These are phyloP conservation scores for Limtongozyma cylindracea DNA, from an alignment of 805 yeast genomes.

Conservation along the genomic window DNA sequence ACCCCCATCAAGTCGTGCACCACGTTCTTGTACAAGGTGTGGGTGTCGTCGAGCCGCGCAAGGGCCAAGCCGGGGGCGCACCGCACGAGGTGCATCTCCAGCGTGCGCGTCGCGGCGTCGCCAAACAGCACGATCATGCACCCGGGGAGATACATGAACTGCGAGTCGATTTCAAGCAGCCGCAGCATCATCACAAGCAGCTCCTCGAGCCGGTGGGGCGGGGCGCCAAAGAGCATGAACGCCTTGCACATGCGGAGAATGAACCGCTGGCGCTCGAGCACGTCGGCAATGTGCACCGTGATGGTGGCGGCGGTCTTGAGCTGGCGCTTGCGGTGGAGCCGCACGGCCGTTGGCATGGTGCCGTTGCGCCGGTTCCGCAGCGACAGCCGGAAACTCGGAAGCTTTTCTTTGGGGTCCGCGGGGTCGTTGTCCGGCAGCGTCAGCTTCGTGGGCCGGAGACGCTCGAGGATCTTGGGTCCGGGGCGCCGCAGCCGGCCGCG, in stretches of 20 bases:
- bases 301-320: slow-evolving; percentile 49
- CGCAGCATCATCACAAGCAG: slow-evolving; percentile 82
- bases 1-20: slow-evolving; percentile 77
- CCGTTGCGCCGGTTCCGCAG: slow-evolving; percentile 2
- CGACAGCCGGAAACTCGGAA: slow-evolving; percentile 18
- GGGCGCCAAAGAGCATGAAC: slow-evolving; percentile 86
- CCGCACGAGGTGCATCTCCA: slow-evolving; percentile 77
- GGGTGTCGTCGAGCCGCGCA: slow-evolving; percentile 59
- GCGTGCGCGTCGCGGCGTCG: slow-evolving; percentile 81
- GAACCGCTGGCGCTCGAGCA: slow-evolving; percentile 69
- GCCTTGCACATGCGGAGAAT: slow-evolving; percentile 71
- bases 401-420: slow-evolving; percentile 3
- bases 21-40: slow-evolving; percentile 65
- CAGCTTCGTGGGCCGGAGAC: too few relatives aligned
- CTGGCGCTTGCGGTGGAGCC: slow-evolving; percentile 9
- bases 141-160: slow-evolving; percentile 81
- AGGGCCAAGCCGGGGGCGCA: slow-evolving; percentile 77
- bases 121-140: slow-evolving; percentile 89
- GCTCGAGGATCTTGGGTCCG: too few relatives aligned
- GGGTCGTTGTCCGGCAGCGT: too few relatives aligned
- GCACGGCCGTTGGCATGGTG: slow-evolving; percentile 6
- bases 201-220: slow-evolving; percentile 85
- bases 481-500: slow-evolving; percentile 8
- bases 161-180: slow-evolving; percentile 83
- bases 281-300: slow-evolving; percentile 81